These are phyloP conservation scores for Pezicula radicicola DNA, from an alignment of 2,329 filamentous ascomycete species.

Conservation along the genomic window DNA sequence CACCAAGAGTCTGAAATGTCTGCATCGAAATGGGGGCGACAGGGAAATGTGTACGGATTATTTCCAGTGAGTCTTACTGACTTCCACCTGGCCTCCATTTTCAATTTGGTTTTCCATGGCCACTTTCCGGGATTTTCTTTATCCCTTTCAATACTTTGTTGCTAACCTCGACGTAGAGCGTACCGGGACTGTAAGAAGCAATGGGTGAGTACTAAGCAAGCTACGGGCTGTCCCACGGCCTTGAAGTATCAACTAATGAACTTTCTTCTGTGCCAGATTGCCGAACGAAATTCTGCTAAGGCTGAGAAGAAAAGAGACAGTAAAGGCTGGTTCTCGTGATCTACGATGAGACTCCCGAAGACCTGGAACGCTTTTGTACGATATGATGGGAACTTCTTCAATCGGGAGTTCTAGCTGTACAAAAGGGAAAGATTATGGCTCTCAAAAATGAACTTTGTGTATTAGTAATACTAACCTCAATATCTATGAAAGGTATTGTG, in stretches of 20 bases:
- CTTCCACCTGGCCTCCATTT: neutral
- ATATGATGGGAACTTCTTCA: too few relatives aligned
- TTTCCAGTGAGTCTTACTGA: conserved; percentile 72
- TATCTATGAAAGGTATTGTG: too few relatives aligned
- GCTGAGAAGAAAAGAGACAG: conserved; percentile 40
- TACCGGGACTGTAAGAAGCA: conserved; percentile 93
- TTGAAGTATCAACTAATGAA: neutral
- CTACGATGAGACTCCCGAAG: too few relatives aligned
- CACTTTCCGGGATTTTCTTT: neutral
- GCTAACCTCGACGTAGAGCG: conserved; percentile 53
- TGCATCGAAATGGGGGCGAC: conserved; percentile 86
- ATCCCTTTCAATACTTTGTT: neutral
- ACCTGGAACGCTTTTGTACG: too few relatives aligned
- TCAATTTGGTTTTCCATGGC: neutral
- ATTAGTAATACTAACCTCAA: too few relatives aligned
- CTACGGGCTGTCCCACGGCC: neutral
- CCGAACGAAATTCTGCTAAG: conserved; percentile 24
- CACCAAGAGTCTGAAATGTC: conserved; percentile 77
- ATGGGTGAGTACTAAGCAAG: conserved; percentile 62
- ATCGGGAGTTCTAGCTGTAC: too few relatives aligned
- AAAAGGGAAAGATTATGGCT: too few relatives aligned
- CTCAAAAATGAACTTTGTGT: too few relatives aligned
- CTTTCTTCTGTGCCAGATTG: neutral
- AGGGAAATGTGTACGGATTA: conserved; percentile 90
- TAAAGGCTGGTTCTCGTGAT: conserved; percentile 25